Conservation (phyloP, 331 rosid species). For the Pyrus hybrid region DNA sequence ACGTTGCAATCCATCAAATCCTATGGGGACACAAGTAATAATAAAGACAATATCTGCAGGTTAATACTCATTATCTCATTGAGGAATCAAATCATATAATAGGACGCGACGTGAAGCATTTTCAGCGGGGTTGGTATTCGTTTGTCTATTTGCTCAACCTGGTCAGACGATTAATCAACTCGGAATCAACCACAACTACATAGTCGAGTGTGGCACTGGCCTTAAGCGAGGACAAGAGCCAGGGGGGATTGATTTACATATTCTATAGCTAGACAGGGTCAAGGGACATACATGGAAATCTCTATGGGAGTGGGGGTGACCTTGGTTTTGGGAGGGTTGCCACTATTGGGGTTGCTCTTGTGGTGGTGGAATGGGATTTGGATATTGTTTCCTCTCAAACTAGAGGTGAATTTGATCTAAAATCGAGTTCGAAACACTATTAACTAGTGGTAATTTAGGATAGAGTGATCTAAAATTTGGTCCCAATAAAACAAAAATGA, state of each 20-base stretch:
- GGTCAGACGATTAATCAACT: not conserved
- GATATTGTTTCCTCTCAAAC: constrained; percentile 10
- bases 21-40: too few species aligned
- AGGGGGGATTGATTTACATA: not conserved
- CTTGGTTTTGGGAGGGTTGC: constrained; percentile 7
- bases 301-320: constrained; percentile 3
- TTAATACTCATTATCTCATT: too few species aligned
- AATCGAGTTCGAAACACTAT: too few species aligned
- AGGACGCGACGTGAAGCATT: too few species aligned
- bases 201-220: not conserved
- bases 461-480: too few species aligned
- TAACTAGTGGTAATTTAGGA: too few species aligned
- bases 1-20: too few species aligned
- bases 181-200: not conserved
- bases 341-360: constrained; percentile 12
- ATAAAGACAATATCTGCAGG: too few species aligned
- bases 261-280: too few species aligned
- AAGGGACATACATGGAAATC: not conserved
- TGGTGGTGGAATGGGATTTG: constrained; percentile 33
- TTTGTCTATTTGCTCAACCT: not conserved
- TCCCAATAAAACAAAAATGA: too few species aligned
- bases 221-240: not conserved
- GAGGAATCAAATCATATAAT: too few species aligned
- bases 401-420: too few species aligned
- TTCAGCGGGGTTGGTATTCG: not conserved